Conservation (phyloP, 2,329 filamentous ascomycete genomes). For the Sarocladiaceae sp. region DNA sequence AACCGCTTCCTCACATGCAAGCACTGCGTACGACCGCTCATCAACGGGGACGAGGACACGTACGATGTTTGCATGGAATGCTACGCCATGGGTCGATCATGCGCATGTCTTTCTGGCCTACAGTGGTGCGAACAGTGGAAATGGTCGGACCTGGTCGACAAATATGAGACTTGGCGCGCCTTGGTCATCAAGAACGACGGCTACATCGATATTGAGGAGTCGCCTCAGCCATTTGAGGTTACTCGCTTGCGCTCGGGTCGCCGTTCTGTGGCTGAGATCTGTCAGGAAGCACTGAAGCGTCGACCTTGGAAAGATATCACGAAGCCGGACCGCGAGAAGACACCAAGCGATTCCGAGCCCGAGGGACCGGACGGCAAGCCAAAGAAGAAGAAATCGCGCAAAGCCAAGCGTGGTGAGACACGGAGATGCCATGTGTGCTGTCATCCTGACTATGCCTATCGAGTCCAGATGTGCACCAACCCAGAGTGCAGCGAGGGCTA, state of each 20-base stretch:
- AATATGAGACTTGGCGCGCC: constrained; percentile 79
- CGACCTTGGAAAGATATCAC: constrained; percentile 82
- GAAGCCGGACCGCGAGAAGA: constrained; percentile 49
- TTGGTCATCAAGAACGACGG: constrained; percentile 73
- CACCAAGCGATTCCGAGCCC: constrained; percentile 45
- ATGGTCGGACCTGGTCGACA: constrained; percentile 72
- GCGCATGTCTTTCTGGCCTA: constrained; percentile 78
- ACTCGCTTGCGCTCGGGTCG: constrained; percentile 64
- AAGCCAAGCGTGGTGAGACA: constrained; percentile 50
- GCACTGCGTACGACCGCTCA: constrained; percentile 66
- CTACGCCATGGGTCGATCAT: constrained; percentile 95
- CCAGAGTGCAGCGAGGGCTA: constrained; percentile 69
- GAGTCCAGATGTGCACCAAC: constrained; percentile 73
- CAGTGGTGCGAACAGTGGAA: constrained; percentile 91
- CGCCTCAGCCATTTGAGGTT: constrained; percentile 66
- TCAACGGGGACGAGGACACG: constrained; percentile 69
- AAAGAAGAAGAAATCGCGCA: constrained; percentile 53
- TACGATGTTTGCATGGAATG: constrained; percentile 99
- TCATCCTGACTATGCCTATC: constrained; percentile 76
- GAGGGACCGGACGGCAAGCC: constrained; percentile 48
- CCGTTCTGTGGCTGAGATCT: constrained; percentile 87
- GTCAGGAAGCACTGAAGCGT: constrained; percentile 77
- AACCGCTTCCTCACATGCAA: constrained; percentile 94
- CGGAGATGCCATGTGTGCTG: constrained; percentile 78
- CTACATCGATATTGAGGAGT: constrained; percentile 59